Evolutionary conservation across 805 yeast species (phyloP).

Genomic region (Monosporozyma aerobia): DNA sequence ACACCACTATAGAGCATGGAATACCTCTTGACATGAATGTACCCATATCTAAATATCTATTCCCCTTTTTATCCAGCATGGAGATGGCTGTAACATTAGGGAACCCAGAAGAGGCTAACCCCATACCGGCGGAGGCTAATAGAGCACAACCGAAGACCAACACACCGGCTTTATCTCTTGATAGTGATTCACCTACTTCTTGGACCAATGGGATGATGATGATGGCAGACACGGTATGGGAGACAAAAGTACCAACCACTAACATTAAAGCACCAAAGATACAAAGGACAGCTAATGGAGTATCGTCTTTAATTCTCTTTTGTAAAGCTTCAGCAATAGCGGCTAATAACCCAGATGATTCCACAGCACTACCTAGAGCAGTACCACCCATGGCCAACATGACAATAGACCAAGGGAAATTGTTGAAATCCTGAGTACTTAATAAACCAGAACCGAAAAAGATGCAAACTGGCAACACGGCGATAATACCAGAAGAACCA

Average conservation of each 20-base stretch:
- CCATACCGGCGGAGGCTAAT: slow-evolving; percentile 91
- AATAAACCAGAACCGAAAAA: slow-evolving; percentile 86
- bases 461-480: slow-evolving; percentile 73
- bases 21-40: slow-evolving; percentile 86
- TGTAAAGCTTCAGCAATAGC: slow-evolving; percentile 71
- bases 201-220: slow-evolving; percentile 84
- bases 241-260: slow-evolving; percentile 87
- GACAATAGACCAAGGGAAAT: slow-evolving; percentile 94
- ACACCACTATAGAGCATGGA: slow-evolving; percentile 74
- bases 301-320: slow-evolving; percentile 50
- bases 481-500: slow-evolving; percentile 91
- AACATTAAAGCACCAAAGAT: slow-evolving; percentile 78
- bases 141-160: slow-evolving; percentile 42
- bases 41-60: slow-evolving; percentile 70
- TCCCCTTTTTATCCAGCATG: slow-evolving; percentile 83
- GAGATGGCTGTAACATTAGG: slow-evolving; percentile 97
- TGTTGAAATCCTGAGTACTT: slow-evolving; percentile 79
- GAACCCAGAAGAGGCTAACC: slow-evolving; percentile 92
- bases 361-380: slow-evolving; percentile 87
- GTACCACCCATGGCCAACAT: slow-evolving; percentile 96
- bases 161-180: slow-evolving; percentile 60
- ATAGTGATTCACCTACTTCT: slow-evolving; percentile 67
- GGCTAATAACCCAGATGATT: slow-evolving; percentile 77
- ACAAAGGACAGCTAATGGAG: slow-evolving; percentile 58
- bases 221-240: slow-evolving; percentile 94